These are phyloP conservation scores for Lasiosphaeria miniovina DNA, from an alignment of 495 filamentous ascomycete species.

Conservation along the genomic window DNA sequence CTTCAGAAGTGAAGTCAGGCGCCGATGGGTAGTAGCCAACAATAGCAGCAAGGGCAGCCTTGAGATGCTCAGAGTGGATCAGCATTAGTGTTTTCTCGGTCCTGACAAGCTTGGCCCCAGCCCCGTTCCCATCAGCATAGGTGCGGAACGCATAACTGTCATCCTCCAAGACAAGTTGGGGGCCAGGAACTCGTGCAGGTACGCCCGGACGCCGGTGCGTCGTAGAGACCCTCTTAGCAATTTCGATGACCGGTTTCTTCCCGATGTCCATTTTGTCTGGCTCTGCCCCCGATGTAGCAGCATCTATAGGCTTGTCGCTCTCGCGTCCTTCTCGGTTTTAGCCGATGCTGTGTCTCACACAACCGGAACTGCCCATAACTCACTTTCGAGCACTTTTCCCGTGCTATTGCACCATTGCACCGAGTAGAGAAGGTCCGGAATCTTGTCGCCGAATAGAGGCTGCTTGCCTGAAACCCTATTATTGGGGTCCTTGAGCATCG, in stretches of 20 bases:
- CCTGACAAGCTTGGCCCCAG: slow-evolving; percentile 7
- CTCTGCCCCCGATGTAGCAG: slow-evolving; percentile 3
- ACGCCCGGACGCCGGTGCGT: background rate
- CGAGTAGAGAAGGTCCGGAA: slow-evolving; percentile 33
- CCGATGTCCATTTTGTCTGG: slow-evolving; percentile 9
- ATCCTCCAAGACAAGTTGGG: background rate
- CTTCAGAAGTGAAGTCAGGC: slow-evolving; percentile 15
- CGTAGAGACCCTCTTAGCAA: slow-evolving; percentile 28
- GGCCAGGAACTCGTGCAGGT: background rate
- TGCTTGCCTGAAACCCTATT: slow-evolving; percentile 3
- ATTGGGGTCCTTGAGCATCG: slow-evolving; percentile 5
- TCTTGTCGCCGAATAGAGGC: slow-evolving; percentile 21
- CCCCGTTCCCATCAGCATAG: background rate
- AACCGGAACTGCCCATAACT: background rate
- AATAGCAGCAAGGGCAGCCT: slow-evolving; percentile 38
- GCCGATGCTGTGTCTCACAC: background rate
- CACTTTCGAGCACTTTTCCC: slow-evolving; percentile 28
- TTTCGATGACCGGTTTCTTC: slow-evolving; percentile 36
- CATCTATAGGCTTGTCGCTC: slow-evolving; percentile 30
- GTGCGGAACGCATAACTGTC: slow-evolving; percentile 3
- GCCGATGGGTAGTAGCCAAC: slow-evolving; percentile 35
- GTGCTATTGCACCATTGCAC: slow-evolving; percentile 23
- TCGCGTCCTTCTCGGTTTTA: slow-evolving; percentile 22
- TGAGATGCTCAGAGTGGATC: slow-evolving; percentile 37
- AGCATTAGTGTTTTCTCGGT: slow-evolving; percentile 32